A percentile compares a stretch with the other conserved stretches of the same genome.
Conservation (phyloP, 805 yeast species). For the Yamadazyma sp. region DNA sequence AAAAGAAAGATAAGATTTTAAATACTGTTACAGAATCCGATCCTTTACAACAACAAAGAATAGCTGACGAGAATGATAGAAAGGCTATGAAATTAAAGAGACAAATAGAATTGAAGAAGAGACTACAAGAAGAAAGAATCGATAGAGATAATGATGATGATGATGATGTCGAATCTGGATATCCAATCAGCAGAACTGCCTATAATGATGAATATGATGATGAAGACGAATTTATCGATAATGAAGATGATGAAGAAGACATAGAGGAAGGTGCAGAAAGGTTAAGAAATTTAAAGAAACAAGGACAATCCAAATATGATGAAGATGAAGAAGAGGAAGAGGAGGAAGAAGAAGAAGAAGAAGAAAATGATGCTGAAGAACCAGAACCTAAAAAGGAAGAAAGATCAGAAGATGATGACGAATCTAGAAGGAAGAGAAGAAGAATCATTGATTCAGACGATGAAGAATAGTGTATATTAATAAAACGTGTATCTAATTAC, state of each 20-base stretch:
- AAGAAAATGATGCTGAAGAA: constrained; percentile 28
- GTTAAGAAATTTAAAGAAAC: constrained; percentile 51
- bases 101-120: constrained; percentile 59
- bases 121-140: constrained; percentile 55
- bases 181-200: constrained; percentile 36
- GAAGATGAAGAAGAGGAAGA: constrained; percentile 14
- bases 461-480: constrained; percentile 33
- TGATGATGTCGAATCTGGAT: constrained; percentile 28
- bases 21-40: constrained; percentile 57
- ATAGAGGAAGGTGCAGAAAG: constrained; percentile 57
- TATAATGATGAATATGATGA: constrained; percentile 38
- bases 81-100: constrained; percentile 60
- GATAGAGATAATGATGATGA: constrained; percentile 40
- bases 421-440: constrained; percentile 41
- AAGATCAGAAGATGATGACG: constrained; percentile 24
- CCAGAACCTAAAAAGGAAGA: constrained; percentile 4
- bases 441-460: constrained; percentile 50
- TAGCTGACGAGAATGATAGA: constrained; percentile 60
- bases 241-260: constrained; percentile 44
- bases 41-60: constrained; percentile 66
- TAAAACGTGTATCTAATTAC: no score
- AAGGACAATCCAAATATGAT: constrained; percentile 51
- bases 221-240: constrained; percentile 44
- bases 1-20: constrained; percentile 47
- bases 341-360: constrained; percentile 48